Evolutionary conservation across 1,284 basidiomycete species (phyloP).

Genomic region (Cryptococcus amylolentus): DNA sequence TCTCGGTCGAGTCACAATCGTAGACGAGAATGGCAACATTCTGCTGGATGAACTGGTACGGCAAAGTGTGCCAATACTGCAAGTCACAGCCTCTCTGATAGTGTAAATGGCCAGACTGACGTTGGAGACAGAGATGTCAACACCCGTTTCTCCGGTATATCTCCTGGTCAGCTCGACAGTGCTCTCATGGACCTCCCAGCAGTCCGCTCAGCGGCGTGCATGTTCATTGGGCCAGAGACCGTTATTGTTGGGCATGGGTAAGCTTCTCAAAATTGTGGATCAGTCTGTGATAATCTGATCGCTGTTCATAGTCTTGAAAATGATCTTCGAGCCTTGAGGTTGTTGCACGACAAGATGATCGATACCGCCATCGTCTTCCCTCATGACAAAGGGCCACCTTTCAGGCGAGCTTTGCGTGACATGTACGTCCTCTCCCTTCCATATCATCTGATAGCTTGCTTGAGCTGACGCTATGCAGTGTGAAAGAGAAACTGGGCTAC

Average conservation of each 20-base stretch:
- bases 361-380: slow-evolving; percentile 82
- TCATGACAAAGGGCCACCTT: slow-evolving; percentile 72
- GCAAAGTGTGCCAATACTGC: slow-evolving; percentile 77
- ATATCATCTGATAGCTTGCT: neutral
- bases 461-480: slow-evolving; percentile 50
- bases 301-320: slow-evolving; percentile 64
- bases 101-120: neutral
- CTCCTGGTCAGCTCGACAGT: slow-evolving; percentile 57
- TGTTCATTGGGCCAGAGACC: slow-evolving; percentile 69
- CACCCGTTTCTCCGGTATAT: slow-evolving; percentile 80
- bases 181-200: slow-evolving; percentile 64
- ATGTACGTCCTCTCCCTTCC: slow-evolving; percentile 57
- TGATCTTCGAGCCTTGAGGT: slow-evolving; percentile 77
- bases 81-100: slow-evolving; percentile 34
- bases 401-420: slow-evolving; percentile 69
- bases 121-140: slow-evolving; percentile 69
- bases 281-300: neutral
- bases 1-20: slow-evolving; percentile 79
- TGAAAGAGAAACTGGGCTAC: slow-evolving; percentile 68
- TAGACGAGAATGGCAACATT: slow-evolving; percentile 66
- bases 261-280: slow-evolving; percentile 10
- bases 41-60: slow-evolving; percentile 78
- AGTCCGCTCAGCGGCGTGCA: slow-evolving; percentile 64
- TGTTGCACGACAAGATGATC: slow-evolving; percentile 74
- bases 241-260: slow-evolving; percentile 67